These are phyloP conservation scores for Parmelia sp. DNA, from an alignment of 495 filamentous ascomycete species.

Conservation along the genomic window DNA sequence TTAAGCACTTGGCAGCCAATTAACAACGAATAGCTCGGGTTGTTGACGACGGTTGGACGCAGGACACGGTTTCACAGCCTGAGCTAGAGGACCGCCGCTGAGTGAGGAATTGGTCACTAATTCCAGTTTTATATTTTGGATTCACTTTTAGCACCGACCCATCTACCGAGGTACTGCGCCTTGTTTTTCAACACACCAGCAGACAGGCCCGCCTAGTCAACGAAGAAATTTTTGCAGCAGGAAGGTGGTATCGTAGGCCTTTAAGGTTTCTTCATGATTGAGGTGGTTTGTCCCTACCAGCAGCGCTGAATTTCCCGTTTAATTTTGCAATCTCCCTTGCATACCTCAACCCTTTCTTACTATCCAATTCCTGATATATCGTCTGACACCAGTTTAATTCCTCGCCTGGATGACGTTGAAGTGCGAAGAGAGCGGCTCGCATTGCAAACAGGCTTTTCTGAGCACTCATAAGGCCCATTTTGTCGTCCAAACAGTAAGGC, in stretches of 20 bases:
- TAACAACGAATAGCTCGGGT: conserved; percentile 2
- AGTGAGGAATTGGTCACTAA: neutral
- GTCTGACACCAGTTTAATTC: conserved; percentile 22
- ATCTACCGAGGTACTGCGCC: neutral
- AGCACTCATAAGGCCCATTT: conserved; percentile 20
- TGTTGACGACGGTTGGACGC: neutral
- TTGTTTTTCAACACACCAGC: neutral
- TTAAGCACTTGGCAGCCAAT: conserved; percentile 5
- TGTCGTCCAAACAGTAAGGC: conserved; percentile 16
- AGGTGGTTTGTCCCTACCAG: neutral
- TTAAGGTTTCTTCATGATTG: neutral
- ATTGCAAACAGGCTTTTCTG: conserved; percentile 19
- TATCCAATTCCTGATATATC: conserved; percentile 11
- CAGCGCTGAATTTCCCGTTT: conserved; percentile 1
- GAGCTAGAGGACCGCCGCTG: neutral
- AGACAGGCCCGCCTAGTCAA: neutral
- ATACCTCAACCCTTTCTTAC: conserved; percentile 18
- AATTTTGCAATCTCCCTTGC: conserved; percentile 19
- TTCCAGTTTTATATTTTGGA: neutral
- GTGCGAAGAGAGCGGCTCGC: conserved; percentile 14
- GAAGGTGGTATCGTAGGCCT: neutral
- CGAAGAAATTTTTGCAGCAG: neutral
- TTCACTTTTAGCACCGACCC: neutral
- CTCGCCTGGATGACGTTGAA: conserved; percentile 9
- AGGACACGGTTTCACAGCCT: neutral